A percentile compares a stretch with the other conserved stretches of the same genome.
These are phyloP conservation scores for Tolypocladium capitatum DNA, from an alignment of 2,329 filamentous ascomycete genomes.

Conservation along the genomic window DNA sequence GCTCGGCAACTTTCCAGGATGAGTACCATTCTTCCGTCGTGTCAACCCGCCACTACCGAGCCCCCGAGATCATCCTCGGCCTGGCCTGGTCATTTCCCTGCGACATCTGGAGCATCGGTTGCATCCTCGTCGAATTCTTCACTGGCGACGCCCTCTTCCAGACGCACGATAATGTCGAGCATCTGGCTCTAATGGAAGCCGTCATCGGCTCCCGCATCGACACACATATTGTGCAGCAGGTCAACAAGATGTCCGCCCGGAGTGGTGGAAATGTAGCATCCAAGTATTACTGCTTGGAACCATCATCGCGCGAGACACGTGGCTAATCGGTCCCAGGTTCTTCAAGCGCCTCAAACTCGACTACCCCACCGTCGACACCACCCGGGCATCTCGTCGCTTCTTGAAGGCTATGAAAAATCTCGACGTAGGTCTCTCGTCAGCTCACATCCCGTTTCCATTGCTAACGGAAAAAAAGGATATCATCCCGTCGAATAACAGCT, in stretches of 20 bases:
- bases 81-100: conserved; percentile 60
- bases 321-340: conserved; percentile 32
- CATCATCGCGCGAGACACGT: background rate
- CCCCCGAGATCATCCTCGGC: conserved; percentile 57
- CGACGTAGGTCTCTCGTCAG: conserved; percentile 31
- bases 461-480: conserved; percentile 37
- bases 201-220: conserved; percentile 50
- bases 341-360: conserved; percentile 54
- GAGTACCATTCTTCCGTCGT: conserved; percentile 62
- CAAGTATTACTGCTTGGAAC: conserved; percentile 32
- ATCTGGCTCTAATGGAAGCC: conserved; percentile 64
- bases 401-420: conserved; percentile 59
- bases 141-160: conserved; percentile 60
- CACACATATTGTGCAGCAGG: conserved; percentile 35
- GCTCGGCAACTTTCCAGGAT: conserved; percentile 59
- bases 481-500: conserved; percentile 44
- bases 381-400: conserved; percentile 49
- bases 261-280: conserved; percentile 46
- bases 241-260: conserved; percentile 38
- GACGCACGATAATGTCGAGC: conserved; percentile 59
- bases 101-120: conserved; percentile 63
- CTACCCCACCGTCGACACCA: conserved; percentile 51
- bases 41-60: conserved; percentile 56
- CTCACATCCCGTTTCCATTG: too few species aligned
- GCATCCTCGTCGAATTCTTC: conserved; percentile 59